Base-by-base conservation (phyloP, 1,139 yeast species). In the Sugiyamaella paludigena region DNA sequence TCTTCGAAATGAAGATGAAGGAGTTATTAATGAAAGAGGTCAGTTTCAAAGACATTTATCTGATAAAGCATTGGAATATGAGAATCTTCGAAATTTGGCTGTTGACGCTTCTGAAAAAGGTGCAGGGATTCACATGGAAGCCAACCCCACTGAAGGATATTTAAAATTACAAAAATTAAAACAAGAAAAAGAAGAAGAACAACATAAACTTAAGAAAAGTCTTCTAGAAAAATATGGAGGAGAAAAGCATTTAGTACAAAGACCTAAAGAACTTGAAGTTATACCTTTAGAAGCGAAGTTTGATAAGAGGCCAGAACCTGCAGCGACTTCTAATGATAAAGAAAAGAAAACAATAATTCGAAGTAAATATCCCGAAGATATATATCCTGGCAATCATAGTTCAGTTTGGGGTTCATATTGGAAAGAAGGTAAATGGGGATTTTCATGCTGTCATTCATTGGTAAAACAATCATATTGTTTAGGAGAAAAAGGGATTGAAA, bases 111-210 rank as follows among this genome's bases (percentile, higher is more conserved):
- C 70, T 4, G 69, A 72, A 37, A 67, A 72, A 4, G 76, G 79
- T 55, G 65, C 72, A 47, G 66, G 70, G 16, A 62, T 71, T 27
- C 74, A 76, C 54, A 61, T 79, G 35, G 84, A 80, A 54, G 82
- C 83, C 2, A 78, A 79, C 47, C 87, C 87, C 4, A 81, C 87
- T 0, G 76, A 77, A 38, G 74, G 79, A 59, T 69, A 74, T 71
- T 51, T 79, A 37, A 72, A 71, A 46, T 67, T 72, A 50, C 73
- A 74, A 49, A 63, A 77, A 57, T 62, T 70, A 40, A 68, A 74
- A 46, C 61, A 72, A 48, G 66, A 70, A 41, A 61, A 65, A 39
- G 58, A 59, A 16, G 55, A 61, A 19, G 55, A 59, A 19, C 64
- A 70, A 39, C 68, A 67, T 37, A 62, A 64, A 29, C 66, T 65